Evolutionary conservation across 768 basidiomycete genomes (phyloP), one percentile per base, ranked within the genome.

Genomic region (Leccinum broughii): DNA sequence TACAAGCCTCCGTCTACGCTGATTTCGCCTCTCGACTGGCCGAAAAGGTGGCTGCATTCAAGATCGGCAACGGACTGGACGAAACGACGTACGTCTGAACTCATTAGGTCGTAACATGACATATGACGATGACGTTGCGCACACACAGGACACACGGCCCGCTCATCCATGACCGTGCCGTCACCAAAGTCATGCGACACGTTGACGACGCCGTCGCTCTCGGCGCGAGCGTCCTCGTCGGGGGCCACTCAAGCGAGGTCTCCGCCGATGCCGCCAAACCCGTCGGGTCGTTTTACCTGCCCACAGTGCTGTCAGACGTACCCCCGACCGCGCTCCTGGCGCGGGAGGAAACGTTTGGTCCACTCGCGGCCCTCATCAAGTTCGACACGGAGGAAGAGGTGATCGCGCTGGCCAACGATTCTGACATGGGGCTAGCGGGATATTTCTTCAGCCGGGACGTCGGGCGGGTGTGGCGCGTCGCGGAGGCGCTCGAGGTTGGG

Each of bases 311-410:
- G 28, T 83, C 85, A 5, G 92, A 98, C 64, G 95, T 98, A 13
- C 83, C 91, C 0, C 39, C 75, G 22, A 77, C 81, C 28, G 90
- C 93, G 10, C 76, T 82, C 37, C 70, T 96, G 66, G 82, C 85
- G 66, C 69, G 68, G 10, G 97, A 98, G 72, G 97, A 99, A 80
- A 98, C 97, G 0, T 99, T 99, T 68, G 97, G 96, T 0, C 95
- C 93, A 0, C 74, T 96, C 41, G 94, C 94, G 0, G 89, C 91
- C 7, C 77, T 99, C 24, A 87, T 84, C 72, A 89, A 88, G 70
- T 99, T 99, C 70, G 86, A 92, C 73, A 94, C 93, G 0, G 97
- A 99, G 76, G 94, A 95, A 49, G 90, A 98, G 73, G 95, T 94
- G 1, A 80, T 98, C 58, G 80, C 81, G 65, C 75, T 93, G 55